Evolutionary conservation across 768 basidiomycete genomes (phyloP).

Genomic region (Russula sp.): DNA sequence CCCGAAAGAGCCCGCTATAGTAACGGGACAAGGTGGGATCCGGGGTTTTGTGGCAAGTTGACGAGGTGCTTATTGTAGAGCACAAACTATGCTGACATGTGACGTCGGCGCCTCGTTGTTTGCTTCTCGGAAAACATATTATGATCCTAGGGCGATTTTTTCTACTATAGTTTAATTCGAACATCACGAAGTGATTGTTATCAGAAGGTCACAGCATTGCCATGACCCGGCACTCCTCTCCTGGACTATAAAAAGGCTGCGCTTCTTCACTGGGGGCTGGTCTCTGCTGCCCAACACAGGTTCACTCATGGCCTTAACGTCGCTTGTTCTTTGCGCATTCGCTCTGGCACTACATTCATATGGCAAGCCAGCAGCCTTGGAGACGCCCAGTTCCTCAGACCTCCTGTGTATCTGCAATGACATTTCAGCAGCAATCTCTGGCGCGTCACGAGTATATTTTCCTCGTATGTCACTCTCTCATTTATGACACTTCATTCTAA

Average conservation of each 20-base stretch:
- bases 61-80: no score
- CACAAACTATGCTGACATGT: no score
- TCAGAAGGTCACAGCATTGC: no score
- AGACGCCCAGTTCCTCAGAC: neutral
- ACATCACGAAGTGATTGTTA: no score
- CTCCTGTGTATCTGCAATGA: neutral
- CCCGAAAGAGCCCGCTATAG: neutral
- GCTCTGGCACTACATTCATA: neutral
- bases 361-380: neutral
- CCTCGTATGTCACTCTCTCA: neutral
- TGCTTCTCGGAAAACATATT: no score
- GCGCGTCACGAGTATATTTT: conserved; percentile 6
- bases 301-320: conserved; percentile 6
- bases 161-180: no score
- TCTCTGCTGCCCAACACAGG: no score
- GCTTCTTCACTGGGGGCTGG: neutral
- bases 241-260: neutral
- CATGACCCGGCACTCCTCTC: no score
- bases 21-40: no score
- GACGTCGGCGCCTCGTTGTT: no score
- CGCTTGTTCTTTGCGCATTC: neutral
- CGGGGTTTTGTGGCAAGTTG: no score
- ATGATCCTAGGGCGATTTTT: no score
- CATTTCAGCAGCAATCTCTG: conserved; percentile 4
- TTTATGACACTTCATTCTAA: neutral